Evolutionary conservation across 1,284 basidiomycete genomes (phyloP).

Genomic region (Malassezia dermatis): DNA sequence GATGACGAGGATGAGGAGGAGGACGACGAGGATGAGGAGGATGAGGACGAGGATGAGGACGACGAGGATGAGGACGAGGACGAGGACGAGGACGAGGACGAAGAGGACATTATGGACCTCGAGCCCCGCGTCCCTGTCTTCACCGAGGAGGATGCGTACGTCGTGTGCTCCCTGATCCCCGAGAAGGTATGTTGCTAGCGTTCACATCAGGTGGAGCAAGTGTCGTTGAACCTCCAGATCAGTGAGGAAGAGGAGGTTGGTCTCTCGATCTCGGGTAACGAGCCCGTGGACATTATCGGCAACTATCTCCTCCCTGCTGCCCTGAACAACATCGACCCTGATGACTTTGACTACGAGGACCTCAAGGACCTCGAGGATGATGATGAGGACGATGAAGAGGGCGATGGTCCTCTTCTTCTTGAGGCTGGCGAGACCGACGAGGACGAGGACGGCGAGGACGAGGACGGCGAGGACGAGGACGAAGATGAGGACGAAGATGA

Average conservation of each 20-base stretch:
- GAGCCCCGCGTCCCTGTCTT: constrained; percentile 29
- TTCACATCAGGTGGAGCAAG: constrained; percentile 63
- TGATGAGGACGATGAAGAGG: constrained; percentile 20
- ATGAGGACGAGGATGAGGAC: constrained; percentile 43
- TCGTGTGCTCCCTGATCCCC: constrained; percentile 52
- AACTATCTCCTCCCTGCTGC: constrained; percentile 64
- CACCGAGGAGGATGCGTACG: constrained; percentile 50
- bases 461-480: constrained; percentile 19
- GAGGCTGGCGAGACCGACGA: constrained; percentile 18
- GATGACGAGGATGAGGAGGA: constrained; percentile 33
- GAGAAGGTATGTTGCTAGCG: constrained; percentile 47
- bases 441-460: constrained; percentile 32
- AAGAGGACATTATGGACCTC: constrained; percentile 46
- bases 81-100: constrained; percentile 50
- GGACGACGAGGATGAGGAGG: constrained; percentile 52
- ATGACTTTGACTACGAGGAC: constrained; percentile 40
- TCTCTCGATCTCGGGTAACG: constrained; percentile 72
- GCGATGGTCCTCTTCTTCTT: background rate
- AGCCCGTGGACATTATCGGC: constrained; percentile 73
- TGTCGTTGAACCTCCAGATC: constrained; percentile 55
- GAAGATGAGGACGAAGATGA: constrained; percentile 58
- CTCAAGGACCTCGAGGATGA: constrained; percentile 52
- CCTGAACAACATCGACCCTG: constrained; percentile 51
- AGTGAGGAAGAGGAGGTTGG: constrained; percentile 57
- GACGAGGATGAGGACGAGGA: constrained; percentile 35